Base-by-base conservation (phyloP, 257 asterid species). In the Plectranthus barbatus region DNA sequence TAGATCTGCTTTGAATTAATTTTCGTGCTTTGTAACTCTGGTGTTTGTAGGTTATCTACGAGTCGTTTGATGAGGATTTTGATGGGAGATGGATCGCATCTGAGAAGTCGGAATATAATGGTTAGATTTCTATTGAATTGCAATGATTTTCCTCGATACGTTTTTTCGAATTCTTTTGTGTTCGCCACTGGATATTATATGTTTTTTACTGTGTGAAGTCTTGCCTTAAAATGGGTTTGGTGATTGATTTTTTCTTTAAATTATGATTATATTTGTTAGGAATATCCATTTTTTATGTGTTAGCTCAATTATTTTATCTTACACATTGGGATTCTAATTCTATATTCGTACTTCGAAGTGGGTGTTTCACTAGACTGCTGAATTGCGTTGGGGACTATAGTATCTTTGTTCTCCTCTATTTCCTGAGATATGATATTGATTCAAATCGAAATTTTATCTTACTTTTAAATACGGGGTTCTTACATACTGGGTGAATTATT, bases 21-120 rank as follows among this genome's bases (percentile, higher is more conserved):
- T 14, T 49, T 55, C 31, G 19, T 36, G 18, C 48, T 71, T 45
- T 54, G 9, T 17, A 61, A 18, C 62, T 12, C 54, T 75, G 69
- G 45, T 53, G 47, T 55, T 60, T 76, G 39, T 71, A 93, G 99
- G 79, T 47, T 76, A 80, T 87, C 42, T 82, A 90, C 71, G 99
- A 93, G 68, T 71, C 97, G 48, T 93, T 93, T 60, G 97, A 93
- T 53, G 96, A 85, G 72, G 72, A 81, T 13, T 83, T 89, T 18
- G 94, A 83, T 7, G 96, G 94, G 19, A 76, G 88, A 36, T 93
- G 97, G 97, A 68, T 80, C 13, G 95, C 62, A 15, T 89, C 96
- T 24, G 84, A 82, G 75, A 86, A 86, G 68, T 81, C 75, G 61
- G 96, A 85, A 2, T 93, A 82, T 73, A 65, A 80, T 62, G 97